Percentiles rank a stretch among this genome's conserved stretches.
Conservation (phyloP, 148 eudicot species). For the Drosera capensis region DNA sequence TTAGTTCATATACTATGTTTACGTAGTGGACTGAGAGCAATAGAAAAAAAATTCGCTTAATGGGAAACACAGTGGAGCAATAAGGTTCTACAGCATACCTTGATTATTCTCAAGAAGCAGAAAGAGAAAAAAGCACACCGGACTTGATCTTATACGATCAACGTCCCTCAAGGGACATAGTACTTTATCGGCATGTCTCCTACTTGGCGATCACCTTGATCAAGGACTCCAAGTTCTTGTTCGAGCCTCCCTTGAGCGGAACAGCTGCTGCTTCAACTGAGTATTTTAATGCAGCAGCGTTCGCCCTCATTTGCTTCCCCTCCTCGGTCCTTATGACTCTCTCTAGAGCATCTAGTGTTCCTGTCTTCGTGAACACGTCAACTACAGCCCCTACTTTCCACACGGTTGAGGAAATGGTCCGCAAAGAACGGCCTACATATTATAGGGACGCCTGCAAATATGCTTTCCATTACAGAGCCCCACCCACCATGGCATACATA, state of each 20-base stretch:
- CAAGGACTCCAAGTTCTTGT: conserved; percentile 9
- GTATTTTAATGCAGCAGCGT: conserved; percentile 6
- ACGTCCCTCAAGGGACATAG: no score
- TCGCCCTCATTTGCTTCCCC: no score
- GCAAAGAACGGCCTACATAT: conserved; percentile 37
- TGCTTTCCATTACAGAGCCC: conserved; percentile 46
- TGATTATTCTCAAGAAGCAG: no score
- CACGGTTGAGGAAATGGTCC: conserved; percentile 22
- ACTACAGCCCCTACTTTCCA: conserved; percentile 25
- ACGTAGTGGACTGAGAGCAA: no score
- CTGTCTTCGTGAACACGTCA: conserved; percentile 15
- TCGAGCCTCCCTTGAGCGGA: conserved; percentile 16
- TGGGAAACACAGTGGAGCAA: no score
- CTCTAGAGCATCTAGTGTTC: conserved; percentile 3
- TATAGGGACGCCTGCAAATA: conserved; percentile 26
- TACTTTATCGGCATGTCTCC: no score
- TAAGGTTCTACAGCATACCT: no score
- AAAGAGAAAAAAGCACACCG: no score
- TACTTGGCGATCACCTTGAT: no score
- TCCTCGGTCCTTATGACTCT: conserved; percentile 2
- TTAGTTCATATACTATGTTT: no score
- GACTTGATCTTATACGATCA: no score
- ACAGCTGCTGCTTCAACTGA: conserved; percentile 8
- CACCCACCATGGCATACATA: conserved; percentile 39
- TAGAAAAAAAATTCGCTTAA: no score